A percentile compares a stretch with the other conserved stretches of the same genome.
These are phyloP conservation scores for Fusarium drepaniforme DNA, from an alignment of 2,329 filamentous ascomycete genomes.

Conservation along the genomic window DNA sequence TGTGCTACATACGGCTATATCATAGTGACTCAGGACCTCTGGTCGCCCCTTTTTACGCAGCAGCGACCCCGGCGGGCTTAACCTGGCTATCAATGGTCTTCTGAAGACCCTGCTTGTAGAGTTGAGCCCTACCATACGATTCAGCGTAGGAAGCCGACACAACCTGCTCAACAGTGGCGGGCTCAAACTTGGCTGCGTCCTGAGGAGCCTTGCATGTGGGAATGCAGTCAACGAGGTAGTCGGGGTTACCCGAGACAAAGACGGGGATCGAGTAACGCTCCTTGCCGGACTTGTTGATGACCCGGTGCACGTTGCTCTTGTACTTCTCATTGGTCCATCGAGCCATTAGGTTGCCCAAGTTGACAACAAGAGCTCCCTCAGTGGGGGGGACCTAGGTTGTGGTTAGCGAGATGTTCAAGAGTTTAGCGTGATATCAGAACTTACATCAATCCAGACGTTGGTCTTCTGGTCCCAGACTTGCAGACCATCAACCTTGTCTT, in stretches of 20 bases:
- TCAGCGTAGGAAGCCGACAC: constrained; percentile 50
- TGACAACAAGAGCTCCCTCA: constrained; percentile 62
- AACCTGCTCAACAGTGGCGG: constrained; percentile 49
- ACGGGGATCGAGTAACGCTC: constrained; percentile 69
- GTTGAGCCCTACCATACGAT: constrained; percentile 48
- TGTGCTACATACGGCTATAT: neutral
- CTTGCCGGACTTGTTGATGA: constrained; percentile 63
- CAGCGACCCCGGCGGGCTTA: constrained; percentile 1
- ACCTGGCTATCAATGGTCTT: constrained; percentile 17
- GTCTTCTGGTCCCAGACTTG: constrained; percentile 61
- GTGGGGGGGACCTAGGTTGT: constrained; percentile 54
- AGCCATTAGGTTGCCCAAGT: constrained; percentile 62
- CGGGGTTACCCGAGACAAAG: constrained; percentile 67
- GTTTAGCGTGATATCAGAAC: neutral
- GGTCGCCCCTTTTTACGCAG: neutral
- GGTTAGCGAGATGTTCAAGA: constrained; percentile 1
- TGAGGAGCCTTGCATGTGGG: constrained; percentile 44
- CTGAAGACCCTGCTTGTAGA: constrained; percentile 47
- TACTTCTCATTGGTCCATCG: constrained; percentile 65
- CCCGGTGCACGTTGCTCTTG: constrained; percentile 66
- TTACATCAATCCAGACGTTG: constrained; percentile 57
- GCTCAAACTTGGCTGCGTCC: constrained; percentile 45
- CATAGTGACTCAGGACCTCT: neutral
- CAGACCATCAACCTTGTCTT: constrained; percentile 62
- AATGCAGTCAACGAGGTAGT: constrained; percentile 52